Percentiles rank a stretch among this genome's conserved stretches.
These are phyloP conservation scores for Casuarina equisetifolia DNA, from an alignment of 306 rosid genomes.

Conservation along the genomic window DNA sequence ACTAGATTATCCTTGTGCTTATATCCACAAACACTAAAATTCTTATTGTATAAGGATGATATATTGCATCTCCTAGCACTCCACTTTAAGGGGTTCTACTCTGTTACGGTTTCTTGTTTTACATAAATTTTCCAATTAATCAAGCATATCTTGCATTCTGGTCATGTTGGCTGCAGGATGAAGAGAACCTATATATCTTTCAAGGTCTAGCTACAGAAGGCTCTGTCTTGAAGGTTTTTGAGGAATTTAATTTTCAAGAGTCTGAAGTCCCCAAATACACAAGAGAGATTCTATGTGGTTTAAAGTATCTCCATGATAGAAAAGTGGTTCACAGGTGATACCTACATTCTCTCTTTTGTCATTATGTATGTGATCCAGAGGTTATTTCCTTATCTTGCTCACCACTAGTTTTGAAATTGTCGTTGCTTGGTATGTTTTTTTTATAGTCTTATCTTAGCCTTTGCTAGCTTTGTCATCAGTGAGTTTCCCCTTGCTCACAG, in stretches of 20 bases:
- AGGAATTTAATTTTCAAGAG: conserved; percentile 58
- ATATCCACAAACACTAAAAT: too few species aligned
- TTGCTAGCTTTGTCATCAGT: neutral
- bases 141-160: conserved; percentile 22
- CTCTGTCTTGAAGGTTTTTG: conserved; percentile 72
- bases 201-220: conserved; percentile 86
- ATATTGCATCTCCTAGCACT: neutral
- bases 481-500: neutral
- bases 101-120: conserved; percentile 6
- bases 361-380: conserved; percentile 1
- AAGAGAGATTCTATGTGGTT: conserved; percentile 83
- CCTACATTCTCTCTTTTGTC: conserved; percentile 10
- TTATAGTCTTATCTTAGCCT: neutral
- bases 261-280: conserved; percentile 85
- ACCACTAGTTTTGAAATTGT: too few species aligned
- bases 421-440: neutral
- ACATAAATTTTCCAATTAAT: conserved; percentile 9
- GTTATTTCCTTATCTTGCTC: conserved; percentile 12
- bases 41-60: too few species aligned
- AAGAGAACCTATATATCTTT: conserved; percentile 76
- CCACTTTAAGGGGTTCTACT: neutral
- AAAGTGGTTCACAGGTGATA: conserved; percentile 86
- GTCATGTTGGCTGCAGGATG: conserved; percentile 60
- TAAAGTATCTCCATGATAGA: conserved; percentile 92
- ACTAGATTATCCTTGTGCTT: too few species aligned